Evolutionary conservation across 179 eudicot species (phyloP), one percentile per base, ranked within the genome.

Genomic region (Patellifolia procumbens): DNA sequence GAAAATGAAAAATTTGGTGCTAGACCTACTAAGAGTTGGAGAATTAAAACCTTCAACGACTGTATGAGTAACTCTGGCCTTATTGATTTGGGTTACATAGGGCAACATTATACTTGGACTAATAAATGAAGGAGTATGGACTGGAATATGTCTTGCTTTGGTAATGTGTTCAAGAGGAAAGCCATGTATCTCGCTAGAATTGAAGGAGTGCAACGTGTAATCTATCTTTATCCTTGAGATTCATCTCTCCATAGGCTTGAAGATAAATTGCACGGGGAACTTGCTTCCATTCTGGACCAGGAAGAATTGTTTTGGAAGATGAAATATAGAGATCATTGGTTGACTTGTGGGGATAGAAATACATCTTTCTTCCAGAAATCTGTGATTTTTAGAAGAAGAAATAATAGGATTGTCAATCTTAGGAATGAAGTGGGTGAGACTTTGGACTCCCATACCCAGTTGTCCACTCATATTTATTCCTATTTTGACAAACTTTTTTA

Each of bases 381-480:
- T n/a, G n/a, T n/a, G n/a, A n/a, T n/a, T n/a, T n/a, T n/a, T n/a
- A n/a, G n/a, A n/a, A n/a, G n/a, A n/a, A n/a, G n/a, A n/a, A n/a
- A n/a, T n/a, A n/a, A n/a, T n/a, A n/a, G n/a, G n/a, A n/a, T n/a
- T n/a, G n/a, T n/a, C n/a, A n/a, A n/a, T n/a, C n/a, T n/a, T n/a
- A n/a, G n/a, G n/a, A n/a, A n/a, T n/a, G n/a, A n/a, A n/a, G n/a
- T n/a, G n/a, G n/a, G n/a, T n/a, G n/a, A n/a, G n/a, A n/a, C n/a
- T n/a, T n/a, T n/a, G n/a, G n/a, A n/a, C n/a, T n/a, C n/a, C n/a
- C n/a, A n/a, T n/a, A n/a, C n/a, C n/a, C n/a, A n/a, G n/a, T n/a
- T n/a, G n/a, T 0, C 15, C 29, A 0, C 1, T 10, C 1, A 4
- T 0, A 0, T 2, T 59, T 12, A 0, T 59, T n/a, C n/a, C n/a